Conservation (phyloP, 768 basidiomycete genomes). For the Cystobasidium ongulense region DNA sequence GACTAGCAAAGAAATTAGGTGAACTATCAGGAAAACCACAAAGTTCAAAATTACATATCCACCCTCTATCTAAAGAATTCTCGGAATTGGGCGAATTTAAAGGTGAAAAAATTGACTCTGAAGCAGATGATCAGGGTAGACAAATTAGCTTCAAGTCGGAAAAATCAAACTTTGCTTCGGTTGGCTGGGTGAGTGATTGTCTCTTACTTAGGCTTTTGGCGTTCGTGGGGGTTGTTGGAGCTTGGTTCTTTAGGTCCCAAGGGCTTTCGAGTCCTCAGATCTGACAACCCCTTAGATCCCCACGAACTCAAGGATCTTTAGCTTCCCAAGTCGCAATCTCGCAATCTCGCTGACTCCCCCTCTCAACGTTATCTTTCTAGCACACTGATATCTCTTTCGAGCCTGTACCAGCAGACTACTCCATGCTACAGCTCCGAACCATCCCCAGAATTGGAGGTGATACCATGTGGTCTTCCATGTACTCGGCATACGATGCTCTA, state of each 20-base stretch:
- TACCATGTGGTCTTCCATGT: slow-evolving; percentile 47
- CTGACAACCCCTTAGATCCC: no score
- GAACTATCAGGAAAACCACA: slow-evolving; percentile 52
- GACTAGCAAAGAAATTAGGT: slow-evolving; percentile 52
- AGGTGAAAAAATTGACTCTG: slow-evolving; percentile 24
- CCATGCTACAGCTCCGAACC: slow-evolving; percentile 30
- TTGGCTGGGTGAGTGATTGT: slow-evolving; percentile 40
- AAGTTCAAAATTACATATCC: slow-evolving; percentile 51
- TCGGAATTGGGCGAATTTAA: slow-evolving; percentile 51
- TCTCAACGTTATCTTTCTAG: neutral
- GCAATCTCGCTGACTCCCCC: no score
- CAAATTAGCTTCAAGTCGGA: slow-evolving; percentile 16
- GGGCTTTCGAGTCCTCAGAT: no score
- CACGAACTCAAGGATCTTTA: no score
- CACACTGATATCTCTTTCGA: slow-evolving; percentile 55
- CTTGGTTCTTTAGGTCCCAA: no score
- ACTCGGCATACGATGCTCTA: slow-evolving; percentile 52
- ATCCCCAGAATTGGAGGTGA: slow-evolving; percentile 44
- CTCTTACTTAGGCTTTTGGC: no score
- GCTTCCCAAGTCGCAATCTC: no score
- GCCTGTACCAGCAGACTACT: slow-evolving; percentile 54
- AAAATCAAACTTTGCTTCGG: slow-evolving; percentile 36
- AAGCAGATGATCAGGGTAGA: slow-evolving; percentile 44
- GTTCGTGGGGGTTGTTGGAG: no score
- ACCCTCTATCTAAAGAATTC: slow-evolving; percentile 56